These are phyloP conservation scores for Delonix regia DNA, from an alignment of 306 rosid species.

Conservation along the genomic window DNA sequence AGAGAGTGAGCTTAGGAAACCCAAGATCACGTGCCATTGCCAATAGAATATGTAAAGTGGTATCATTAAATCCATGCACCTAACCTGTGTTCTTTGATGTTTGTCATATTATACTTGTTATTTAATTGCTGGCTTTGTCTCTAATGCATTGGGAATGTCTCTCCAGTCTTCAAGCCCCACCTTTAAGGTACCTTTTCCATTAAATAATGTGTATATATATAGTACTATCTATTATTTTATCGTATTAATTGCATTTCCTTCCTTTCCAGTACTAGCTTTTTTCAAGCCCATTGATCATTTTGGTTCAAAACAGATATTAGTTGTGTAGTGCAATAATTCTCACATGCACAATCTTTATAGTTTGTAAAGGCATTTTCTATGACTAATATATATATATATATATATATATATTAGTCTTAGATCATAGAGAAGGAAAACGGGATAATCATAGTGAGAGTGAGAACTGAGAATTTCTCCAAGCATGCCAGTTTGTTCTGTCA, in stretches of 20 bases:
- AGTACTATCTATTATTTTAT: neutral
- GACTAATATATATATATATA: no score
- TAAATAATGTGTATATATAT: neutral
- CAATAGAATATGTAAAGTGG: neutral
- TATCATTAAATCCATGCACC: conserved; percentile 31
- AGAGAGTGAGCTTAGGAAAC: neutral
- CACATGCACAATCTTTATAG: neutral
- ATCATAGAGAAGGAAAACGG: no score
- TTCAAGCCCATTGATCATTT: neutral
- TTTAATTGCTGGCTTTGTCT: conserved; percentile 7
- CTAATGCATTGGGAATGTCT: conserved; percentile 38
- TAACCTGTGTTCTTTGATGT: conserved; percentile 7
- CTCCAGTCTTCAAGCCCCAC: conserved; percentile 29
- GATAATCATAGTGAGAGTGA: neutral
- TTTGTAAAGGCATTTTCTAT: neutral
- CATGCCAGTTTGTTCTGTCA: neutral
- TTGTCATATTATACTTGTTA: conserved; percentile 9
- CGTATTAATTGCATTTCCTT: neutral
- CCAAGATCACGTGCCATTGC: conserved; percentile 42
- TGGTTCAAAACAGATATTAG: neutral
- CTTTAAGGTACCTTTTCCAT: conserved; percentile 10
- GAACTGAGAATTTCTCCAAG: neutral
- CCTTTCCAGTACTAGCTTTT: neutral
- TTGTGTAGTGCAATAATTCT: neutral
- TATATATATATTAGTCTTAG: no score